Base-by-base conservation (phyloP, 2,329 filamentous ascomycete species). In the Anisogramma anomala region DNA sequence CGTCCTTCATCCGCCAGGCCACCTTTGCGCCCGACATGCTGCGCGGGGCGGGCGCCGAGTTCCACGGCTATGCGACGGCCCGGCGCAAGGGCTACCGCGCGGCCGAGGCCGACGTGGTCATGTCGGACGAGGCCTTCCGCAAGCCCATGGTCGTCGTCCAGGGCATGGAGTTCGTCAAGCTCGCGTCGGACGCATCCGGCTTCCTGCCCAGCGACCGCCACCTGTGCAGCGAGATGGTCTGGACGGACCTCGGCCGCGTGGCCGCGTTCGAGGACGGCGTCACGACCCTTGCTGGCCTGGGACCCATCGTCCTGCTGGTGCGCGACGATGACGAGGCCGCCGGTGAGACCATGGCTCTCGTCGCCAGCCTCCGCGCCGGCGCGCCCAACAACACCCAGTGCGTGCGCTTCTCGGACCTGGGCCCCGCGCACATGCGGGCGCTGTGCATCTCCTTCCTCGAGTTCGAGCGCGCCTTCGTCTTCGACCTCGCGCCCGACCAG, bases 131-230 rank as follows among this genome's bases (percentile, higher is more conserved):
- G 2, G 51, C 48, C 1, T 58, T 57, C 47, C 46, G 49, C 0
- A 39, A 52, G 0, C 59, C 62, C 1, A 56, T 60, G 7, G 58
- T 75, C 4, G 46, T 66, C 4, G 55, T 73, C 26, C 62, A 65
- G 15, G 66, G 68, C 0, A 55, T 75, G 14, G 53, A 58, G 3
- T 62, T 72, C 39, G 65, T 63, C 2, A 53, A 60, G 1, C 49
- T 72, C 10, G 42, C 56, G 0, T 46, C 52, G 4, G 51, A 47
- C 0, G 46, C 51, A 0, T 55, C 45, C 0, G 56, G 52, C 1
- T 74, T 69, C 46, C 49, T 75, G 7, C 65, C 68, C 0, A 68
- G 64, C 18, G 62, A 72, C 47, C 65, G 63, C 23, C 66, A 66
- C 15, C 56, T 75, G 1, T 71, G 67, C 41, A 67, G 65, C 2